phyloP scores from a whole-genome alignment of 768 basidiomycete genomes.

The Phallus indusiatus region DNA sequence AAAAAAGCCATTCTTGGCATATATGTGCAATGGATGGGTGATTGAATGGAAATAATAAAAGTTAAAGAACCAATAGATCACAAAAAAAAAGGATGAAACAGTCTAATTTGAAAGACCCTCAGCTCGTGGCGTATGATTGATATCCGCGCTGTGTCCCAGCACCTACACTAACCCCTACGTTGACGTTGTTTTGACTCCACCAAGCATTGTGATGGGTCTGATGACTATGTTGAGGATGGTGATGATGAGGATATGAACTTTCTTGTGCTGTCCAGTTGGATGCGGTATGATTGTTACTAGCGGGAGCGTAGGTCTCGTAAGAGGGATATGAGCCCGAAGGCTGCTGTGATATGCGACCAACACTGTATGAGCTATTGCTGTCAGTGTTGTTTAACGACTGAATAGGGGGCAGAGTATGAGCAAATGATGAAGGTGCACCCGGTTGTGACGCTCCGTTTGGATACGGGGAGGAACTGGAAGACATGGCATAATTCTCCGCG shows the following conservation, averaged over 20 bases:
- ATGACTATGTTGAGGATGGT: too few species aligned
- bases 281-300: background rate
- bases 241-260: background rate
- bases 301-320: background rate
- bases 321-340: slow-evolving; percentile 7
- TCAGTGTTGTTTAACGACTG: background rate
- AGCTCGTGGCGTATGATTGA: background rate
- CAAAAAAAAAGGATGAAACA: background rate
- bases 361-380: background rate
- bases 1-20: too few species aligned
- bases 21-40: too few species aligned
- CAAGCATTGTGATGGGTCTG: slow-evolving; percentile 2
- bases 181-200: background rate
- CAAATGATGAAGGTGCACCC: background rate
- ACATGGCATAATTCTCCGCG: background rate
- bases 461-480: background rate
- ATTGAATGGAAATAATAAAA: too few species aligned
- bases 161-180: background rate
- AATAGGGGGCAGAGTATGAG: background rate
- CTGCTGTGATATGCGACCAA: background rate
- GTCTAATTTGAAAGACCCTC: background rate
- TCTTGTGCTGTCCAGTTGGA: background rate
- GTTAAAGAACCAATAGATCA: background rate
- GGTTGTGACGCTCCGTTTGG: background rate
- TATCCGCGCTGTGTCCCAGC: background rate